A percentile compares a stretch with the other conserved stretches of the same genome.
Conservation (phyloP, 441 rosid species). For the Manihot esculenta region DNA sequence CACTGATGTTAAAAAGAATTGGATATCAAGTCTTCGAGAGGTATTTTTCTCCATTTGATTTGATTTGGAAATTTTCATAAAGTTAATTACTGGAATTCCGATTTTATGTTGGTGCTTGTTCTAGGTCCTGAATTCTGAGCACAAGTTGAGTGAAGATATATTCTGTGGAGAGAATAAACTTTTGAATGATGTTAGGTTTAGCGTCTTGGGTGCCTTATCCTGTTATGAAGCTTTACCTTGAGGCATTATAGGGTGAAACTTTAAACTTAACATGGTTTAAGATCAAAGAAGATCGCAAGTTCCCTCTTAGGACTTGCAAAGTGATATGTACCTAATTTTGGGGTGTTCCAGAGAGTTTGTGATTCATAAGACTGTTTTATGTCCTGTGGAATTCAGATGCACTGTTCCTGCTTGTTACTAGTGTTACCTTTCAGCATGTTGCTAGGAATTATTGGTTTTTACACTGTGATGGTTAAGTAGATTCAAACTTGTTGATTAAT, state of each 20-base stretch:
- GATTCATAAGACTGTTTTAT: neutral
- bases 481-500: neutral
- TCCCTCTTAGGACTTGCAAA: neutral
- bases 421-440: neutral
- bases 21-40: slow-evolving; percentile 53
- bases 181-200: neutral
- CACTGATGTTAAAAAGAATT: slow-evolving; percentile 42
- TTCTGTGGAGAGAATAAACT: no score
- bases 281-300: neutral
- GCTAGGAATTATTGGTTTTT: neutral
- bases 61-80: neutral
- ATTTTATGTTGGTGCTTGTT: neutral
- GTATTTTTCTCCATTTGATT: slow-evolving; percentile 26
- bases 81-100: neutral
- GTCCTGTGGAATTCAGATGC: neutral
- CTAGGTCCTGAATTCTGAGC: neutral
- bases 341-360: neutral
- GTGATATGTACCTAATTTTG: neutral
- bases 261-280: neutral
- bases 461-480: neutral
- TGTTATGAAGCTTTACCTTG: neutral
- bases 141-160: no score
- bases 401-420: neutral
- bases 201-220: neutral
- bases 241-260: neutral